Evolutionary conservation across 2,329 filamentous ascomycete species (phyloP).

Genomic region (Trichophyton rubrum): DNA sequence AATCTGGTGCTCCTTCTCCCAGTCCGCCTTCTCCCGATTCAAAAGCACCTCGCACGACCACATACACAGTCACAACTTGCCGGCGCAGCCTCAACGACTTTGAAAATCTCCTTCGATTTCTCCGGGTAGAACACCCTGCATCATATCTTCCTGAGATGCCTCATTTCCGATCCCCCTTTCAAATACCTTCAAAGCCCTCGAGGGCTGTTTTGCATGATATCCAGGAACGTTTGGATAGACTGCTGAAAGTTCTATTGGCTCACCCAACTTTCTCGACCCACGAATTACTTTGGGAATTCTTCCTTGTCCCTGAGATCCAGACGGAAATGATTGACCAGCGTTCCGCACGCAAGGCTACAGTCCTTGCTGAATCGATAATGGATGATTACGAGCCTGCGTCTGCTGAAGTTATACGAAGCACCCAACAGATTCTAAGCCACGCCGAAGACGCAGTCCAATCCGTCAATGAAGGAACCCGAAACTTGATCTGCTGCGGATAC

Average conservation of each 20-base stretch:
- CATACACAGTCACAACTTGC: slow-evolving; percentile 82
- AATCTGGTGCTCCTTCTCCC: slow-evolving; percentile 59
- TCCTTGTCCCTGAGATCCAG: slow-evolving; percentile 88
- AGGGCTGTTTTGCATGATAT: slow-evolving; percentile 75
- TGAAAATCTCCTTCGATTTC: slow-evolving; percentile 71
- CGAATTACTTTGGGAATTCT: slow-evolving; percentile 98
- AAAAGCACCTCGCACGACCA: slow-evolving; percentile 49
- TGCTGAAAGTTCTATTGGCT: slow-evolving; percentile 70
- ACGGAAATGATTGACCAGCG: slow-evolving; percentile 80
- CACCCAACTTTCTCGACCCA: slow-evolving; percentile 93
- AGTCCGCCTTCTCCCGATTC: slow-evolving; percentile 39
- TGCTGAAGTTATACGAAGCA: slow-evolving; percentile 62
- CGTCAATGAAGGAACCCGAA: slow-evolving; percentile 71
- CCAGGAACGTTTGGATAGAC: slow-evolving; percentile 74
- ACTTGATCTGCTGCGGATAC: slow-evolving; percentile 67
- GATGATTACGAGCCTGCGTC: slow-evolving; percentile 77
- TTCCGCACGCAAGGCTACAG: slow-evolving; percentile 73
- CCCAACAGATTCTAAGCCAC: slow-evolving; percentile 85
- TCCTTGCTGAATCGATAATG: slow-evolving; percentile 66
- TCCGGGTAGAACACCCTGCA: slow-evolving; percentile 80
- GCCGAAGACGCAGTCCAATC: slow-evolving; percentile 79
- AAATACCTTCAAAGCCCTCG: slow-evolving; percentile 85
- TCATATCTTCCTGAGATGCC: slow-evolving; percentile 81
- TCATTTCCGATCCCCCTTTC: slow-evolving; percentile 73
- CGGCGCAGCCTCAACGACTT: slow-evolving; percentile 80